These are phyloP conservation scores for Candida methanosorbosa DNA, from an alignment of 805 yeast genomes.

Conservation along the genomic window DNA sequence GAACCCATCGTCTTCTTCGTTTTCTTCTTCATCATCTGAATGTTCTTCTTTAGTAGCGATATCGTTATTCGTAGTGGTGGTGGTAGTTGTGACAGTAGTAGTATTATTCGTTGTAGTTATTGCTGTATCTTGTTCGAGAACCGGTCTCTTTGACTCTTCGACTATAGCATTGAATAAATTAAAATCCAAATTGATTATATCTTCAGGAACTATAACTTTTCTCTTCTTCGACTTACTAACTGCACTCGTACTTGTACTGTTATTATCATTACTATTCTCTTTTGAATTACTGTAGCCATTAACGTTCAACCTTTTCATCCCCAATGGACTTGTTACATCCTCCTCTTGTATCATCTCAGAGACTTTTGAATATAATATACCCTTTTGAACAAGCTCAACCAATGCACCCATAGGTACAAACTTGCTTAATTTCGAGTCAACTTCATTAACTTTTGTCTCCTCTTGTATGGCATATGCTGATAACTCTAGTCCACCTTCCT, in stretches of 20 bases:
- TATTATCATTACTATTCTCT: constrained; percentile 6
- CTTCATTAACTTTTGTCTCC: constrained; percentile 53
- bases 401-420: constrained; percentile 71
- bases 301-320: constrained; percentile 7
- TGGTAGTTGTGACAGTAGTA: constrained; percentile 1
- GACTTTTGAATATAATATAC: constrained; percentile 67
- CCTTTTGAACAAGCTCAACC: constrained; percentile 78
- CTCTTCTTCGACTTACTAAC: not conserved
- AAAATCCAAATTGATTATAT: constrained; percentile 26
- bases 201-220: constrained; percentile 10
- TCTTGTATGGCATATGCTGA: constrained; percentile 76
- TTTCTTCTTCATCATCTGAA: constrained; percentile 1
- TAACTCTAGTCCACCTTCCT: constrained; percentile 72
- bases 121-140: not conserved
- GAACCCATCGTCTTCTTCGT: constrained; percentile 10
- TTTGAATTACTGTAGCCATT: too few relatives aligned
- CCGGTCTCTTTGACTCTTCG: constrained; percentile 25
- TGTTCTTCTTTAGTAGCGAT: constrained; percentile 1
- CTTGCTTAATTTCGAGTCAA: constrained; percentile 38
- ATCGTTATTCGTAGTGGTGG: not conserved
- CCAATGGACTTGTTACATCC: constrained; percentile 1
- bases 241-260: too few relatives aligned
- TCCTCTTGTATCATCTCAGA: constrained; percentile 47
- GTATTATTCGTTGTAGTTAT: not conserved
- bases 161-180: constrained; percentile 48